Evolutionary conservation across 1,284 basidiomycete species (phyloP).

Genomic region (Wolfiporia cocos): DNA sequence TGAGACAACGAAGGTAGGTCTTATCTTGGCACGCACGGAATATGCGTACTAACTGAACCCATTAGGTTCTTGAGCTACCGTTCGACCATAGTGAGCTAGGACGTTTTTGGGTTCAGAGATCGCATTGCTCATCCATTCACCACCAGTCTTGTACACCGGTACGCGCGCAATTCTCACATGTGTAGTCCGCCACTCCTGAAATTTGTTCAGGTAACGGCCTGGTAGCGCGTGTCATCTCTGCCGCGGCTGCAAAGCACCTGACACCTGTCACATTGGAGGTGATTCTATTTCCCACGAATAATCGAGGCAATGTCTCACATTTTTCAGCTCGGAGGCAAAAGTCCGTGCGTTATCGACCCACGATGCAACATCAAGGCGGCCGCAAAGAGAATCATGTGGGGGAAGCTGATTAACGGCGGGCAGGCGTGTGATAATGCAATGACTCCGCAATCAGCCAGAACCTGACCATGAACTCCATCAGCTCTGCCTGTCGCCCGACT

Average conservation of each 20-base stretch:
- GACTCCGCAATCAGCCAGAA: not conserved
- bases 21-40: not conserved
- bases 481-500: constrained; percentile 71
- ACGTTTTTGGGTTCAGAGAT: no score
- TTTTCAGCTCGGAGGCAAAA: constrained; percentile 45
- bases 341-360: constrained; percentile 76
- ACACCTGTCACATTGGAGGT: constrained; percentile 82
- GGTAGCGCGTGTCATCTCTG: constrained; percentile 73
- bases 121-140: not conserved
- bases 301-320: not conserved
- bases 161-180: constrained; percentile 10
- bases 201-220: constrained; percentile 52
- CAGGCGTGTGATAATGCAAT: constrained; percentile 58
- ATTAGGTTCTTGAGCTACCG: constrained; percentile 64
- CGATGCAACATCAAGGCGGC: constrained; percentile 54
- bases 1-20: constrained; percentile 61
- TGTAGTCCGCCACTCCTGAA: not conserved
- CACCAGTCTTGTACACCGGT: constrained; percentile 44
- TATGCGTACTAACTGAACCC: not conserved
- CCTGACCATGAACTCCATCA: constrained; percentile 3
- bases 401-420: constrained; percentile 72
- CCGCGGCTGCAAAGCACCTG: constrained; percentile 83
- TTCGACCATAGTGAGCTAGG: constrained; percentile 88
- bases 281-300: not conserved
- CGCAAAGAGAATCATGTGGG: constrained; percentile 74